phyloP scores from a whole-genome alignment of 768 basidiomycete species.

The Hemileccinum rubropunctum region DNA sequence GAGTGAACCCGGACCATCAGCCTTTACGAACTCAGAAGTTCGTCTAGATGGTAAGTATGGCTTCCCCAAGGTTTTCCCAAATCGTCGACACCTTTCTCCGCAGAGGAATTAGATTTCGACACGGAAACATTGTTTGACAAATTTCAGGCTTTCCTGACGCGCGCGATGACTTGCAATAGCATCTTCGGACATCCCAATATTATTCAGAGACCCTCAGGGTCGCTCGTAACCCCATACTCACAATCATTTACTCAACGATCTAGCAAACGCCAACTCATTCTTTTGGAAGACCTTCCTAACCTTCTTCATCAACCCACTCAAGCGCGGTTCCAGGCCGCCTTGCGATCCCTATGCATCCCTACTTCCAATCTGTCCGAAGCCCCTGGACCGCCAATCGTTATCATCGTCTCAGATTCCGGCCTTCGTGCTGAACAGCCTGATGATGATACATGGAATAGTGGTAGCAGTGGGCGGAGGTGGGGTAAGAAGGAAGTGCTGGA shows the following conservation, averaged over 20 bases:
- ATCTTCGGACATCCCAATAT: constrained; percentile 37
- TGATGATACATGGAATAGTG: constrained; percentile 46
- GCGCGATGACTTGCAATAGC: constrained; percentile 59
- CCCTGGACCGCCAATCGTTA: constrained; percentile 60
- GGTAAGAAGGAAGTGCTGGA: constrained; percentile 58
- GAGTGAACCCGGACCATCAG: constrained; percentile 43
- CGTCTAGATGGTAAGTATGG: constrained; percentile 7
- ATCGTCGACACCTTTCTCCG: not conserved
- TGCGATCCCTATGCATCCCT: constrained; percentile 51
- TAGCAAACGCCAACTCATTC: constrained; percentile 55
- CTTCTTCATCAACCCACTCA: constrained; percentile 72
- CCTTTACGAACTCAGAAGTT: constrained; percentile 18
- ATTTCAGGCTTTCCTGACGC: constrained; percentile 72
- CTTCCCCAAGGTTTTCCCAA: not conserved
- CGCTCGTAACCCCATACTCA: constrained; percentile 3
- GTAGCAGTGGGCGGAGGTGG: constrained; percentile 41
- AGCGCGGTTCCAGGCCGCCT: constrained; percentile 65
- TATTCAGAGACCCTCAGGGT: constrained; percentile 4
- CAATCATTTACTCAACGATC: constrained; percentile 1
- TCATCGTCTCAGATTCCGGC: constrained; percentile 83
- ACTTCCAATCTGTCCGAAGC: constrained; percentile 18
- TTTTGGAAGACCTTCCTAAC: constrained; percentile 91
- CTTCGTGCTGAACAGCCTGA: constrained; percentile 62
- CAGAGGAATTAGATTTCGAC: constrained; percentile 12
- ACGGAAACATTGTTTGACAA: constrained; percentile 50